Conservation (phyloP, 495 filamentous ascomycete species). For the Delitschia confertaspora region DNA sequence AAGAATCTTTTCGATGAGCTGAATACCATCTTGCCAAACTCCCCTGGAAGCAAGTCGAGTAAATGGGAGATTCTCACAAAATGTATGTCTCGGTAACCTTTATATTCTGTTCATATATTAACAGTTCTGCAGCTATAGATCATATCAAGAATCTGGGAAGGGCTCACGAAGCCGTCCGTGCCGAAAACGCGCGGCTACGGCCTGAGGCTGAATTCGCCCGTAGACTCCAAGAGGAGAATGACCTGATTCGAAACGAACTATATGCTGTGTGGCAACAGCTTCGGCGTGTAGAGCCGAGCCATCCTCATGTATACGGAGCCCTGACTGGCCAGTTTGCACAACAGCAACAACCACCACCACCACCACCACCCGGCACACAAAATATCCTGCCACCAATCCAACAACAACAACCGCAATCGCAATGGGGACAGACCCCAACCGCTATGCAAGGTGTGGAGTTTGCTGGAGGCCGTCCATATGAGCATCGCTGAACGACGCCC, state of each 20-base stretch:
- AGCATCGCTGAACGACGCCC: too few species aligned
- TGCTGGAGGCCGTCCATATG: constrained; percentile 20
- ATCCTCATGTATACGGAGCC: constrained; percentile 25
- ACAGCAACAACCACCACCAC: constrained; percentile 10
- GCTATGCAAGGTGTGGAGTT: constrained; percentile 28
- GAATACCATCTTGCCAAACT: constrained; percentile 70
- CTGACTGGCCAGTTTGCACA: constrained; percentile 23
- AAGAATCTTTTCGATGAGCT: constrained; percentile 91
- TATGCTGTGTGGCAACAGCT: constrained; percentile 26
- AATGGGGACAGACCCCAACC: constrained; percentile 10
- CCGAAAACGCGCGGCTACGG: constrained; percentile 22
- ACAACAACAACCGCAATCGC: constrained; percentile 15
- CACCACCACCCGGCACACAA: constrained; percentile 5
- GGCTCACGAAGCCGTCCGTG: constrained; percentile 11
- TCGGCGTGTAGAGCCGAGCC: constrained; percentile 23
- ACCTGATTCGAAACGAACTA: constrained; percentile 23
- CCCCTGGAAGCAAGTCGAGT: constrained; percentile 84
- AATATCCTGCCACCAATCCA: constrained; percentile 20
- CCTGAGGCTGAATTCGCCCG: constrained; percentile 22
- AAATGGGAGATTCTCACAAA: constrained; percentile 99
- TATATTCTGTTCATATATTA: neutral
- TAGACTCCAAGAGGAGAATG: constrained; percentile 23
- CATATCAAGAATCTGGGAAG: constrained; percentile 23
- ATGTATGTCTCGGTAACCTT: constrained; percentile 45
- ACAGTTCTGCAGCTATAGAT: constrained; percentile 25